These are phyloP conservation scores for Penicillium herquei DNA, from an alignment of 495 filamentous ascomycete genomes.

Conservation along the genomic window DNA sequence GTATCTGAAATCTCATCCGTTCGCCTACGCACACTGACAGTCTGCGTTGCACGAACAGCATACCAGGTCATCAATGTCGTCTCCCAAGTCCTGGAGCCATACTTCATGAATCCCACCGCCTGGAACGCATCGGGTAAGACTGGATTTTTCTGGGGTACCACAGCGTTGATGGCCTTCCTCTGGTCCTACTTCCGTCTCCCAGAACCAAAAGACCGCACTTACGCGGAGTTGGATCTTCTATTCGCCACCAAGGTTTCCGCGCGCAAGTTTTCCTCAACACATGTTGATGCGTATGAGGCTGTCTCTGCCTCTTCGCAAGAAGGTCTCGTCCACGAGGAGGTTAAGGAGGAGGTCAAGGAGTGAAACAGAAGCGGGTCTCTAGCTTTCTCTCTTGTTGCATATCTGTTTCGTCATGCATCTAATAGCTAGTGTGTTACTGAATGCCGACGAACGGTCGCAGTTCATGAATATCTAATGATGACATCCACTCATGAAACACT, in stretches of 20 bases:
- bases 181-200: conserved; percentile 70
- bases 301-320: conserved; percentile 16
- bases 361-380: conserved; percentile 1
- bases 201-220: conserved; percentile 62
- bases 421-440: background rate
- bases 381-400: background rate
- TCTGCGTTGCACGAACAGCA: conserved; percentile 58
- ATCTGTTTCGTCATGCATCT: background rate
- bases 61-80: conserved; percentile 67
- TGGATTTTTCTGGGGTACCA: conserved; percentile 69
- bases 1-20: conserved; percentile 69
- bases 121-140: conserved; percentile 67
- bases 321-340: conserved; percentile 14
- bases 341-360: conserved; percentile 11
- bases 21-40: conserved; percentile 65
- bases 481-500: background rate
- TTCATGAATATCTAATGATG: background rate
- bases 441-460: background rate
- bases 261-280: conserved; percentile 57
- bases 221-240: conserved; percentile 65
- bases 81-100: conserved; percentile 61
- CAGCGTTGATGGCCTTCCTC: conserved; percentile 59
- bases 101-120: conserved; percentile 65
- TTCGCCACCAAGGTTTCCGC: conserved; percentile 59
- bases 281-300: conserved; percentile 55